Base-by-base conservation (phyloP, 1,139 yeast species). In the Nakaseomyces delphensis region DNA sequence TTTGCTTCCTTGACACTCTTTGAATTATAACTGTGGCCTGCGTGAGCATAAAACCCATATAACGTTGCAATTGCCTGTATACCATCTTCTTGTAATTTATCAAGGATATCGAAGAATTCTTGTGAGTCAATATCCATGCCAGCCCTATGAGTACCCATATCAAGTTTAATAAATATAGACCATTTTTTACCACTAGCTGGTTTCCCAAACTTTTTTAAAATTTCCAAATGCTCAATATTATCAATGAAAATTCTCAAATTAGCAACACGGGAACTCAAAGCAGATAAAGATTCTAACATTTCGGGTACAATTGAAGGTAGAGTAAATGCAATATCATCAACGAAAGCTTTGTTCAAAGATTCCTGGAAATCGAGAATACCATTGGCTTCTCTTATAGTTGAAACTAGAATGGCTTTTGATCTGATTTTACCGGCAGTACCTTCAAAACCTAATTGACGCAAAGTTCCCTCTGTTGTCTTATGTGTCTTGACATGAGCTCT, bases 401-500 rank as follows among this genome's bases (percentile, higher is more conserved):
- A 80, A 0, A 82, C 85, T n/a, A 83, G 77, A 16, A 82, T 70
- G 37, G 70, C 65, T 44, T 67, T 68, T 11, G 74, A 66, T 25
- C 58, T 59, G 54, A 3, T 63, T 56, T 60, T 50, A 35, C 50
- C 15, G 55, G 60, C 32, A 65, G 74, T 57, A 56, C 76, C 41
- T 48, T 61, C 55, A 62, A 69, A 60, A 0, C 74, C 76, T 42
- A 75, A 51, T 51, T 73, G 76, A 35, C 65, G 55, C 13, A 60
- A 51, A 2, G 74, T 64, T 5, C 75, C 79, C 45, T 73, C 75
- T 23, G 63, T 54, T 4, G 76, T 66, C 55, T 83, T 83, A 59
- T 82, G 89, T 1, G 93, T 83, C 62, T 83, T 83, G 21, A 83
- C 76, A 56, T 83, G 93, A 2, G 84, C 79, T 44, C 89, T 51